Evolutionary conservation across 2,329 filamentous ascomycete genomes (phyloP), one percentile per base, ranked within the genome.

Genomic region (Meredithiella fracta): DNA sequence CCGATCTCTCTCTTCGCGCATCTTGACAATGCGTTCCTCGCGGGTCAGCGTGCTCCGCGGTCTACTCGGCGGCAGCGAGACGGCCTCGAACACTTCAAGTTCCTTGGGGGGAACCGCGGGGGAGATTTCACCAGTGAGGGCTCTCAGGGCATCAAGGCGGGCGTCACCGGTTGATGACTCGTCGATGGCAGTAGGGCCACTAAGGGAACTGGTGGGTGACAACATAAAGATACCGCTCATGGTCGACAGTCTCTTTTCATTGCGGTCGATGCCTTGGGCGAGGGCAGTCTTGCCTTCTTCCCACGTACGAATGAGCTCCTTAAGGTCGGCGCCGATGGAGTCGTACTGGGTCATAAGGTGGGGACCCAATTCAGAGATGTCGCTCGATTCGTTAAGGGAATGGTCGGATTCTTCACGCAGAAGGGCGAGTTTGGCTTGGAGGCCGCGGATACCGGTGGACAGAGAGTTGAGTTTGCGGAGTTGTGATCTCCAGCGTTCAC

Each of bases 341-440:
- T 98, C 92, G 67, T 97, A 98, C 64, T 97, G 92, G 22, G 82
- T 71, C 75, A 95, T 83, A 40, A 97, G 75, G 60, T 81, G 82
- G 0, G 83, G 78, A 0, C 86, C 87, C 15, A 95, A 76, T 61
- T 94, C 86, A 3, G 80, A 79, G 17, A 86, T 79, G 62, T 83
- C 80, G 58, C 76, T 74, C 38, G 85, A 81, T 62, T 84, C 81
- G 63, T 94, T 86, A 26, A 95, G 69, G 47, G 81, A 81, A 59
- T 79, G 79, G 64, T 86, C 87, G 0, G 89, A 94, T 67, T 96
- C 89, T 67, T 98, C 92, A 52, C 88, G 82, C 55, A 97, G 71
- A 6, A 98, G 75, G 59, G 94, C 89, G 72, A 98, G 81, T 68
- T 97, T 98, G 37, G 92, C 92, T 68, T 97, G 91, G 51, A 98